A percentile compares a stretch with the other conserved stretches of the same genome.
phyloP scores from a whole-genome alignment of 2,329 filamentous ascomycete species.

The Albifimbria verrucaria region DNA sequence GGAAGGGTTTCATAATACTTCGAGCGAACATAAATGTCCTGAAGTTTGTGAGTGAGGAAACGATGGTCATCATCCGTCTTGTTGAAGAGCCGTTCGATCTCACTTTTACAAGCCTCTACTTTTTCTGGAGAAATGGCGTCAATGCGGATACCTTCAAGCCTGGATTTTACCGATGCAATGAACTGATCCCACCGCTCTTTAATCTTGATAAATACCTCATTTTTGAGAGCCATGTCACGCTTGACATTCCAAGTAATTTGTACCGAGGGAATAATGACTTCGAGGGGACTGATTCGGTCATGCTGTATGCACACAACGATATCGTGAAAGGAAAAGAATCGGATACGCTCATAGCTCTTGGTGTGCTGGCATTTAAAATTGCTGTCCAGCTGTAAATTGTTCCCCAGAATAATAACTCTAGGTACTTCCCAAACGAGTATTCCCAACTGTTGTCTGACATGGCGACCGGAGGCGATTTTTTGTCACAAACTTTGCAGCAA shows the following conservation, averaged over 20 bases:
- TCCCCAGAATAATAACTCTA: constrained; percentile 98
- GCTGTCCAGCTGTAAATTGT: constrained; percentile 69
- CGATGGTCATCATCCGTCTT: constrained; percentile 82
- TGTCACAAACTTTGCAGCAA: constrained; percentile 85
- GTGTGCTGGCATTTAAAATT: constrained; percentile 79
- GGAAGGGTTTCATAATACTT: constrained; percentile 97
- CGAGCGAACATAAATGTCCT: constrained; percentile 87
- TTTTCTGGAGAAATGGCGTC: constrained; percentile 90
- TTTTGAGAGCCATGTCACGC: constrained; percentile 86
- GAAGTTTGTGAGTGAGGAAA: constrained; percentile 70
- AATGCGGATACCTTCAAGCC: constrained; percentile 84
- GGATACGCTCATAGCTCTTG: constrained; percentile 84
- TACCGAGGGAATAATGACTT: constrained; percentile 87
- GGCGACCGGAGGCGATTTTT: constrained; percentile 80
- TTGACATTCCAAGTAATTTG: constrained; percentile 97
- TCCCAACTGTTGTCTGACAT: constrained; percentile 97
- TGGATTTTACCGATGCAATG: constrained; percentile 79
- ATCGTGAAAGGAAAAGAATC: constrained; percentile 88
- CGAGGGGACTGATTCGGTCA: constrained; percentile 86
- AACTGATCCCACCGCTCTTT: constrained; percentile 83
- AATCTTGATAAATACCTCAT: constrained; percentile 79
- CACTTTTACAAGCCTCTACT: constrained; percentile 72
- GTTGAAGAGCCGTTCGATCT: constrained; percentile 74
- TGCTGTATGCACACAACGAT: constrained; percentile 87
- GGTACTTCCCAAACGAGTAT: constrained; percentile 96